Conservation (phyloP, 331 rosid species). For the Dryas integrifolia region DNA sequence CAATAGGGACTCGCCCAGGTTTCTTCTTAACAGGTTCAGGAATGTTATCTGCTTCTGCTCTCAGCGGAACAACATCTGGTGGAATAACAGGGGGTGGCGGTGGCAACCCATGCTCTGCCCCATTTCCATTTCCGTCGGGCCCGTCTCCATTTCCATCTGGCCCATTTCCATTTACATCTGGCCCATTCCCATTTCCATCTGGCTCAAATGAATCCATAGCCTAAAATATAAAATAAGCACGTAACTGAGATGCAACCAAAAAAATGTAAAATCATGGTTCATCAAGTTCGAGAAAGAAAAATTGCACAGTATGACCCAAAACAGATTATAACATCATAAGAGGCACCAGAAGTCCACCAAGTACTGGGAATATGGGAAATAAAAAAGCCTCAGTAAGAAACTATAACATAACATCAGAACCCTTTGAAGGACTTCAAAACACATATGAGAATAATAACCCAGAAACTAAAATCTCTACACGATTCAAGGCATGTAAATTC, state of each 20-base stretch:
- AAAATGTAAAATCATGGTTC: neutral
- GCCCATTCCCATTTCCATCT: constrained; percentile 29
- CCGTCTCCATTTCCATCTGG: constrained; percentile 28
- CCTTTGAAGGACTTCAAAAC: neutral
- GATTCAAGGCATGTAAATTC: neutral
- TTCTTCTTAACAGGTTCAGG: constrained; percentile 56
- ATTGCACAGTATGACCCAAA: neutral
- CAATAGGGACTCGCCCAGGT: constrained; percentile 53
- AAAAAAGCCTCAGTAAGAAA: neutral
- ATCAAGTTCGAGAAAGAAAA: neutral
- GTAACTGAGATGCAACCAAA: neutral
- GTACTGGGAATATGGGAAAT: neutral
- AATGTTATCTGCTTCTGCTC: constrained; percentile 35
- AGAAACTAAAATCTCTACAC: neutral
- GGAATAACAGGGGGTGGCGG: constrained; percentile 82
- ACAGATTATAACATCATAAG: neutral
- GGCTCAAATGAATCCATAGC: constrained; percentile 56
- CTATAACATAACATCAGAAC: no score
- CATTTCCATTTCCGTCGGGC: constrained; percentile 13
- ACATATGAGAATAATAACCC: neutral
- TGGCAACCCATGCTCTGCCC: constrained; percentile 45
- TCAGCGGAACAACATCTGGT: constrained; percentile 53
- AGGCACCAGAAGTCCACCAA: neutral
- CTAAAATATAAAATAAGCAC: constrained; percentile 10
- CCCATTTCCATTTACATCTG: neutral